A percentile compares a stretch with the other conserved stretches of the same genome.
These are phyloP conservation scores for Coniochaeta prunicola DNA, from an alignment of 2,329 filamentous ascomycete species.

Conservation along the genomic window DNA sequence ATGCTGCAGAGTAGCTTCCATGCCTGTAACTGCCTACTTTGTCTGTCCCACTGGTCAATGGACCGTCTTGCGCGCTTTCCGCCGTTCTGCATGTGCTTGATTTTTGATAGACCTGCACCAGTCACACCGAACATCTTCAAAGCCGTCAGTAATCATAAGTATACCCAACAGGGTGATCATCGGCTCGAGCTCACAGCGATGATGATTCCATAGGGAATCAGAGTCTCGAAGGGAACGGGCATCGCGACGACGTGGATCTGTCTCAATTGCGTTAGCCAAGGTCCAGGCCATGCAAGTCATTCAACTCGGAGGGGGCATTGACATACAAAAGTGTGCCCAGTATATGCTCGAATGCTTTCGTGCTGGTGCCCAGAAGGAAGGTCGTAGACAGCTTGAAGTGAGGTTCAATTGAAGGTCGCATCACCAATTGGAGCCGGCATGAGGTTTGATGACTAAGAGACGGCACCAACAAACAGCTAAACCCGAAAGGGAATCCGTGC, in stretches of 20 bases:
- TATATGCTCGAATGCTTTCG: slow-evolving; percentile 5
- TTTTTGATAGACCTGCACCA: slow-evolving; percentile 48
- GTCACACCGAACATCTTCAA: slow-evolving; percentile 56
- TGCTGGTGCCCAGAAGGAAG: slow-evolving; percentile 5
- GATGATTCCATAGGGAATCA: slow-evolving; percentile 60
- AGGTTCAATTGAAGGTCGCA: background rate
- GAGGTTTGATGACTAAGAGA: background rate
- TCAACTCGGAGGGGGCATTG: background rate
- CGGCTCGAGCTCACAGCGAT: slow-evolving; percentile 39
- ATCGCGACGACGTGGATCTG: slow-evolving; percentile 30
- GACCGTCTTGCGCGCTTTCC: slow-evolving; percentile 54
- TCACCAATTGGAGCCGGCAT: background rate
- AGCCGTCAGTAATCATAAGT: background rate
- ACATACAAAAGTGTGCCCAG: background rate
- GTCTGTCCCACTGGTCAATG: slow-evolving; percentile 56
- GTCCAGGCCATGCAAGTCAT: background rate
- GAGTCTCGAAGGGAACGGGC: slow-evolving; percentile 57
- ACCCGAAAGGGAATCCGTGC: background rate
- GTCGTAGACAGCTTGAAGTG: background rate
- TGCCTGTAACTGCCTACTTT: slow-evolving; percentile 36
- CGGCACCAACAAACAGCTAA: background rate
- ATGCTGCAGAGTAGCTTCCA: slow-evolving; percentile 5
- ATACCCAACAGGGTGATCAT: background rate
- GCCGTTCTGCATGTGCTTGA: slow-evolving; percentile 52
- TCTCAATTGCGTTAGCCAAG: slow-evolving; percentile 9